A percentile compares a stretch with the other conserved stretches of the same genome.
phyloP scores from a whole-genome alignment of 139 green algal genomes.

The Pedinophyceae sp. region DNA sequence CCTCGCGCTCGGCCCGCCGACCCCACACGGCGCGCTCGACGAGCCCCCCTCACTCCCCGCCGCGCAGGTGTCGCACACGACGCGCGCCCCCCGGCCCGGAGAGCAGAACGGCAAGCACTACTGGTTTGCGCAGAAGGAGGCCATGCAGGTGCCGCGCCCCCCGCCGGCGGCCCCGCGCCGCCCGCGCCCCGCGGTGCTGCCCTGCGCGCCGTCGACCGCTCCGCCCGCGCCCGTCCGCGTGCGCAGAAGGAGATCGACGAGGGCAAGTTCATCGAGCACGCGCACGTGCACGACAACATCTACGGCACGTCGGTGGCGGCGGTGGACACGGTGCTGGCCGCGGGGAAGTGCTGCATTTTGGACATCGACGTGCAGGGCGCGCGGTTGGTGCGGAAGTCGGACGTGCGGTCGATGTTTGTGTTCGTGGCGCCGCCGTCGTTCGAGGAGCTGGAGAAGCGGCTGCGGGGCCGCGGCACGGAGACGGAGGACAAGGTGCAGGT shows the following conservation, averaged over 20 bases:
- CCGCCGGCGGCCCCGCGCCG: too few relatives aligned
- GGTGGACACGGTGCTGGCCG: slow-evolving; percentile 36
- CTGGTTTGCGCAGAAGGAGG: slow-evolving; percentile 51
- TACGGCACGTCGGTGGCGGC: slow-evolving; percentile 60
- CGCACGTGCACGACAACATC: slow-evolving; percentile 68
- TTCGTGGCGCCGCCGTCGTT: slow-evolving; percentile 63
- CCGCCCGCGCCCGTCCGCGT: not conserved
- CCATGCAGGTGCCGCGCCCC: slow-evolving; percentile 29
- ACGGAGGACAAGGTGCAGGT: slow-evolving; percentile 48
- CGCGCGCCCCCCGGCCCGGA: slow-evolving; percentile 29
- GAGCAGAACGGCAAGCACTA: slow-evolving; percentile 64
- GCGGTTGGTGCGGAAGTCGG: not conserved
- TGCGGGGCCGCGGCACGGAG: slow-evolving; percentile 61
- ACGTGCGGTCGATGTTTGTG: slow-evolving; percentile 50
- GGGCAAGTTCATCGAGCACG: slow-evolving; percentile 66
- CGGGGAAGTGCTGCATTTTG: slow-evolving; percentile 47
- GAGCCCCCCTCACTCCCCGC: too few relatives aligned
- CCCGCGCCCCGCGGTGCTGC: too few relatives aligned
- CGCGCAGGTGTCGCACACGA: slow-evolving; percentile 74
- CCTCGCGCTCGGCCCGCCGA: too few relatives aligned
- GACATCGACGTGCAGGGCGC: slow-evolving; percentile 72
- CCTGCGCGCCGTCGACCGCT: not conserved
- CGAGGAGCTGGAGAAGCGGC: slow-evolving; percentile 48
- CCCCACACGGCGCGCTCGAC: too few relatives aligned
- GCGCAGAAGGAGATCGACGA: slow-evolving; percentile 24